Evolutionary conservation across 2,329 filamentous ascomycete species (phyloP).

Genomic region (Dryadomyces quercus-mongolicae): DNA sequence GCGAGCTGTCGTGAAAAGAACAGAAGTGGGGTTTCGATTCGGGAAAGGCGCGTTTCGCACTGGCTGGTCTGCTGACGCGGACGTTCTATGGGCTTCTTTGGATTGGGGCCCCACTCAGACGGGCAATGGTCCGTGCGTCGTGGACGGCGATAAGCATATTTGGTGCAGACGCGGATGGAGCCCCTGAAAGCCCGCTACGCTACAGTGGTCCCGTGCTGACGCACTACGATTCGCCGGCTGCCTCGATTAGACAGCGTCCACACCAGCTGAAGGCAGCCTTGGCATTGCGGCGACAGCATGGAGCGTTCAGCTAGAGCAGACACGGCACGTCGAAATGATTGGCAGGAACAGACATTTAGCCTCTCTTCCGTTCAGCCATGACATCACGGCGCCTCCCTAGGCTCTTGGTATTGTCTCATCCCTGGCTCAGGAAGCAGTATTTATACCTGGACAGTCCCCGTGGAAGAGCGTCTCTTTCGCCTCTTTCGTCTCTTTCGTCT

Average conservation of each 20-base stretch:
- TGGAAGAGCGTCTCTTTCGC: neutral
- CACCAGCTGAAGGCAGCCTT: slow-evolving; percentile 1
- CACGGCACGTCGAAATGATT: neutral
- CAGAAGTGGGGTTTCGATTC: too few relatives aligned
- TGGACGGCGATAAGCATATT: neutral
- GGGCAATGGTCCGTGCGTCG: neutral
- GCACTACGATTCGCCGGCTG: too few relatives aligned
- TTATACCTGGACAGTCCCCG: neutral
- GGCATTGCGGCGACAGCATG: neutral
- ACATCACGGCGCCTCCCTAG: neutral
- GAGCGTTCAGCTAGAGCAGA: neutral
- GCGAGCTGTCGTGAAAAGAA: too few relatives aligned
- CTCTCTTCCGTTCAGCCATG: neutral
- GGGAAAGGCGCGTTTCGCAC: too few relatives aligned
- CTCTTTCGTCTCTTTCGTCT: too few relatives aligned
- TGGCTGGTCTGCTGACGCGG: neutral
- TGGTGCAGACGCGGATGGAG: neutral
- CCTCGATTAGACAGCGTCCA: neutral
- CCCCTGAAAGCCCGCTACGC: too few relatives aligned
- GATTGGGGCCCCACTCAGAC: neutral
- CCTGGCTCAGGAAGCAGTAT: neutral
- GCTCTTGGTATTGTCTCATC: neutral
- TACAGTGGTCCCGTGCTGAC: too few relatives aligned
- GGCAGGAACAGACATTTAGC: neutral
- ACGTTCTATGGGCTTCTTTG: neutral